Conservation (phyloP, 176 grass and related monocot species). For the Canna indica region DNA sequence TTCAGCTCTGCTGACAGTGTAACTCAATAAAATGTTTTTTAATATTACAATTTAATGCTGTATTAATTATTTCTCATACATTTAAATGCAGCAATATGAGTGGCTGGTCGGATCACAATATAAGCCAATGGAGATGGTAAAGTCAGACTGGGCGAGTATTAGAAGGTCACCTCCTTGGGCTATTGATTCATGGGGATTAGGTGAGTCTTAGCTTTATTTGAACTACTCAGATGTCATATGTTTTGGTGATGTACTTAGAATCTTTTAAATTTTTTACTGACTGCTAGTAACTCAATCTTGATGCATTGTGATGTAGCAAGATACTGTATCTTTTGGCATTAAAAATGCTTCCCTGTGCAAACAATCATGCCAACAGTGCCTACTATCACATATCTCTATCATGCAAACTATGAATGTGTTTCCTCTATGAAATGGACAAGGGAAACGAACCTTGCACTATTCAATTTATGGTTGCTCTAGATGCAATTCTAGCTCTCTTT, state of each 20-base stretch:
- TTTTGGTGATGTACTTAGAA: background rate
- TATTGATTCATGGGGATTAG: constrained; percentile 97
- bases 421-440: too few species aligned
- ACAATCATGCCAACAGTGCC: too few species aligned
- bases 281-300: too few species aligned
- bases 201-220: constrained; percentile 36
- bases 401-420: too few species aligned
- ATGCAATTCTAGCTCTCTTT: too few species aligned
- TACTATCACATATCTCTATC: too few species aligned
- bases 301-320: too few species aligned
- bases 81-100: constrained; percentile 75
- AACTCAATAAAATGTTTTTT: background rate
- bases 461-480: too few species aligned
- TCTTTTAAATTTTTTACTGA: background rate
- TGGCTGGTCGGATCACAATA: constrained; percentile 93
- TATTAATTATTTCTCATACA: constrained; percentile 33
- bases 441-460: too few species aligned
- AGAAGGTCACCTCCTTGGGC: constrained; percentile 95
- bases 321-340: too few species aligned
- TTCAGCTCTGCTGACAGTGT: background rate
- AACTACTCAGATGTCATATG: constrained; percentile 13
- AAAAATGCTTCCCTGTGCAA: too few species aligned
- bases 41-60: background rate
- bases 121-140: constrained; percentile 85
- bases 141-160: constrained; percentile 88